Conservation (phyloP, 108 stramenopile genomes). For the Skeletonema grethae region DNA sequence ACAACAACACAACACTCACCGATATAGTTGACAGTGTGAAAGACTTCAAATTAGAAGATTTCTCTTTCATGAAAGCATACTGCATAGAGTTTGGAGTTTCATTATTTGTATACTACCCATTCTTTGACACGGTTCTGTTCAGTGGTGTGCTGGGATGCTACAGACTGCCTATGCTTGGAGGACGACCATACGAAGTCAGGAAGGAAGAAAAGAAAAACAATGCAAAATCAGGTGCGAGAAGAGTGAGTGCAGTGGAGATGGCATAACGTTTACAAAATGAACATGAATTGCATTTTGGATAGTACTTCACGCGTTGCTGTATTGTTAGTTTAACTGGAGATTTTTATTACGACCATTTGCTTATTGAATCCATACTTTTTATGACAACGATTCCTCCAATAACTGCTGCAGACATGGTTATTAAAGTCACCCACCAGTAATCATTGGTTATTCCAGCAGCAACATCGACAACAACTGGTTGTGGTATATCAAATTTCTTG, state of each 20-base stretch:
- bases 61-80: slow-evolving; percentile 61
- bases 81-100: slow-evolving; percentile 59
- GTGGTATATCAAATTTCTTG: background rate
- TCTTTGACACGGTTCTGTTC: slow-evolving; percentile 65
- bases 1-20: background rate
- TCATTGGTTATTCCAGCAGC: slow-evolving; percentile 41
- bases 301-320: background rate
- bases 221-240: background rate
- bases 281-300: too few species aligned
- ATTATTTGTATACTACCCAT: slow-evolving; percentile 63
- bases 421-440: slow-evolving; percentile 37
- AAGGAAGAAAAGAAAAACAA: slow-evolving; percentile 20
- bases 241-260: slow-evolving; percentile 2
- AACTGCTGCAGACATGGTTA: slow-evolving; percentile 36
- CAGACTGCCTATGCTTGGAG: slow-evolving; percentile 54
- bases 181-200: slow-evolving; percentile 55
- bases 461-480: slow-evolving; percentile 36
- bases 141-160: slow-evolving; percentile 60
- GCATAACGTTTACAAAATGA: background rate
- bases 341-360: slow-evolving; percentile 14
- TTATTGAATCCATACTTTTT: slow-evolving; percentile 34
- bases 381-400: slow-evolving; percentile 38
- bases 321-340: background rate
- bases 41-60: slow-evolving; percentile 20
- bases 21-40: slow-evolving; percentile 6